Percentiles rank a stretch among this genome's conserved stretches.
Evolutionary conservation across 2,329 filamentous ascomycete genomes (phyloP).

Genomic region (Acarospora socialis): DNA sequence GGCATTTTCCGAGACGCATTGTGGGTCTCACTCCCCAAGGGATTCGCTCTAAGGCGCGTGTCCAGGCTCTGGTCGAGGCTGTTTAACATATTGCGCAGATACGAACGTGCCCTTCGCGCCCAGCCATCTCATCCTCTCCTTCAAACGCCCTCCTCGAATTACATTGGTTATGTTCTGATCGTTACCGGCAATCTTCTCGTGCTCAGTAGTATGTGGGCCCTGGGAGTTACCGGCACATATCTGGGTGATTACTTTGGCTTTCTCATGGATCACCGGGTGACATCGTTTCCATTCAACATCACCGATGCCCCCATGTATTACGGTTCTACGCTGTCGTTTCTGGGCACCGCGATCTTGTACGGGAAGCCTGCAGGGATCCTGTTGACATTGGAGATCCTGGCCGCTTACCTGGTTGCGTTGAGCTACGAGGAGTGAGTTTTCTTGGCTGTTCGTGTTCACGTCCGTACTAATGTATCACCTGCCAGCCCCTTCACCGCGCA

Average conservation of each 20-base stretch:
- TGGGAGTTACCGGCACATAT: constrained; percentile 91
- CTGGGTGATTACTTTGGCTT: constrained; percentile 98
- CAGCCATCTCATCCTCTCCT: constrained; percentile 65
- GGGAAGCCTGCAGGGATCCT: constrained; percentile 77
- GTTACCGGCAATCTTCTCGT: constrained; percentile 70
- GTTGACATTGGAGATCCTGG: constrained; percentile 58
- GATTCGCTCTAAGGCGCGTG: no score
- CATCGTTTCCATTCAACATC: constrained; percentile 89
- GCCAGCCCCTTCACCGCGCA: constrained; percentile 66
- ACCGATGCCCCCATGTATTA: constrained; percentile 92
- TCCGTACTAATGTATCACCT: neutral
- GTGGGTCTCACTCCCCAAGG: constrained; percentile 25
- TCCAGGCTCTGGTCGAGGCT: neutral
- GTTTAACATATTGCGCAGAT: no score
- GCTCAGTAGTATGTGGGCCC: constrained; percentile 73
- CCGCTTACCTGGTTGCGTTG: constrained; percentile 69
- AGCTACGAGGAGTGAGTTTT: constrained; percentile 59
- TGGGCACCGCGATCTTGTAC: constrained; percentile 71
- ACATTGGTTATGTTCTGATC: constrained; percentile 58
- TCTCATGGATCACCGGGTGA: constrained; percentile 88
- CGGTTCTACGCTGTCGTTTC: constrained; percentile 81
- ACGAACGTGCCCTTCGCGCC: constrained; percentile 66
- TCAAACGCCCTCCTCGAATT: constrained; percentile 42
- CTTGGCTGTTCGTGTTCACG: constrained; percentile 1
- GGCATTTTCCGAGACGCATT: constrained; percentile 66